Evolutionary conservation across 2,329 filamentous ascomycete genomes (phyloP).

Genomic region (Calcarisporium arbuscula): DNA sequence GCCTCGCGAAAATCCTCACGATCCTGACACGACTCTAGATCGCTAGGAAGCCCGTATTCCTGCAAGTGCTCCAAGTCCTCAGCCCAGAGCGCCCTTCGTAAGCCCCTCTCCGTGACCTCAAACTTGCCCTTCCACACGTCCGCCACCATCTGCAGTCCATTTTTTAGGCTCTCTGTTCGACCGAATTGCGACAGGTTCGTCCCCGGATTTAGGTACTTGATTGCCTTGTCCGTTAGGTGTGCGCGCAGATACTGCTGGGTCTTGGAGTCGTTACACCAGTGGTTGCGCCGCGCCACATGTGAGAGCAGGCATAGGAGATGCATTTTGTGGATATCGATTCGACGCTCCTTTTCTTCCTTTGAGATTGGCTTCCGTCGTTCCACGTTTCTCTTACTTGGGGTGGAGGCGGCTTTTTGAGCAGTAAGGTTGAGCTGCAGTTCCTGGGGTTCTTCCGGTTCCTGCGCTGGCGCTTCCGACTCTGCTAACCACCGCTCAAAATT

Average conservation of each 20-base stretch:
- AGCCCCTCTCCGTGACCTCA: slow-evolving; percentile 62
- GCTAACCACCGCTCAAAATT: slow-evolving; percentile 34
- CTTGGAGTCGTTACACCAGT: slow-evolving; percentile 76
- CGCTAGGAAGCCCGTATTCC: slow-evolving; percentile 52
- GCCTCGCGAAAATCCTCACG: slow-evolving; percentile 67
- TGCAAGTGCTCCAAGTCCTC: slow-evolving; percentile 57
- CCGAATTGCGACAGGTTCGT: slow-evolving; percentile 65
- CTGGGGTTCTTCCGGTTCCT: slow-evolving; percentile 19
- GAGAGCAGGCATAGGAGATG: slow-evolving; percentile 79
- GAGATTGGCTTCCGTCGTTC: slow-evolving; percentile 47
- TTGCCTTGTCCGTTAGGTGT: slow-evolving; percentile 59
- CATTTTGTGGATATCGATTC: slow-evolving; percentile 76
- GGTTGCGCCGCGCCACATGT: slow-evolving; percentile 71
- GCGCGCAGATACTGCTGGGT: slow-evolving; percentile 61
- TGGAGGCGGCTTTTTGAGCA: slow-evolving; percentile 31
- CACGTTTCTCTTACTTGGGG: slow-evolving; percentile 20
- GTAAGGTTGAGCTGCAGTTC: slow-evolving; percentile 48
- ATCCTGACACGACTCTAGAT: slow-evolving; percentile 63
- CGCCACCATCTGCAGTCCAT: slow-evolving; percentile 65
- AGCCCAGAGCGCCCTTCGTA: slow-evolving; percentile 69
- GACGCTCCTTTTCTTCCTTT: slow-evolving; percentile 46
- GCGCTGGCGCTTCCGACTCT: too few species aligned
- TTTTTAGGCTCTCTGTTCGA: slow-evolving; percentile 68
- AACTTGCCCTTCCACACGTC: slow-evolving; percentile 65
- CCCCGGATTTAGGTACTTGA: slow-evolving; percentile 63